A percentile compares a stretch with the other conserved stretches of the same genome.
Evolutionary conservation across 208 protist genomes (phyloP).

Genomic region (Leishmania lainsoni): DNA sequence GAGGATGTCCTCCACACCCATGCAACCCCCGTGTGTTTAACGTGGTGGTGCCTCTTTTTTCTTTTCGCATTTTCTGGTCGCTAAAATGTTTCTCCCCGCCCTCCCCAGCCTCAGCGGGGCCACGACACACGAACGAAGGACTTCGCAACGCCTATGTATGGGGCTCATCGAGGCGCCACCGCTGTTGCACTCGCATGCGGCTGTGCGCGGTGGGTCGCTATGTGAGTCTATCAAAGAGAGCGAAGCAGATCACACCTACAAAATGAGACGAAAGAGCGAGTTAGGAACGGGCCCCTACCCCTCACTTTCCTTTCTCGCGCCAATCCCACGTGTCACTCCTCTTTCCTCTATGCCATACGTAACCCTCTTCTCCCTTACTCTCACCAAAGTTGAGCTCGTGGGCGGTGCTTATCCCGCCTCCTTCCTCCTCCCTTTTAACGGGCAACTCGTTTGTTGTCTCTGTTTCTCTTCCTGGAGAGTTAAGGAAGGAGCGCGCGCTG

Average conservation of each 20-base stretch:
- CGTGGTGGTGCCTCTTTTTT: slow-evolving; percentile 3
- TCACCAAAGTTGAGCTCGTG: not conserved
- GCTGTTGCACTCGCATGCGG: too few species aligned
- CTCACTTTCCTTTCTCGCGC: not conserved
- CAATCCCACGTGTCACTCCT: not conserved
- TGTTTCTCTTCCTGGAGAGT: not conserved
- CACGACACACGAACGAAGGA: not conserved
- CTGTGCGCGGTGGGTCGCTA: not conserved
- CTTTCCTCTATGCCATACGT: not conserved
- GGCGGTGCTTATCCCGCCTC: not conserved
- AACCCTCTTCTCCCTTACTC: not conserved
- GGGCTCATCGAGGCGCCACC: not conserved
- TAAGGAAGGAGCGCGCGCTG: not conserved
- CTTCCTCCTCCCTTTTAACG: not conserved
- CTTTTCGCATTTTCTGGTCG: slow-evolving; percentile 12
- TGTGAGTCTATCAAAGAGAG: not conserved
- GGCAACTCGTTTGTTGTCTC: not conserved
- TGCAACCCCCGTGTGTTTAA: not conserved
- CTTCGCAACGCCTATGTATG: not conserved
- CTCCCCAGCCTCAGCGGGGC: not conserved
- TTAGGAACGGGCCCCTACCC: not conserved
- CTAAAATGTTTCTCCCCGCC: not conserved
- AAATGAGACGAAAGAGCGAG: not conserved
- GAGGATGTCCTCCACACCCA: not conserved
- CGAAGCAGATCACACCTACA: not conserved